phyloP scores from a whole-genome alignment of 192 early-diverging fungal species.

The Mortierella hygrophila region DNA sequence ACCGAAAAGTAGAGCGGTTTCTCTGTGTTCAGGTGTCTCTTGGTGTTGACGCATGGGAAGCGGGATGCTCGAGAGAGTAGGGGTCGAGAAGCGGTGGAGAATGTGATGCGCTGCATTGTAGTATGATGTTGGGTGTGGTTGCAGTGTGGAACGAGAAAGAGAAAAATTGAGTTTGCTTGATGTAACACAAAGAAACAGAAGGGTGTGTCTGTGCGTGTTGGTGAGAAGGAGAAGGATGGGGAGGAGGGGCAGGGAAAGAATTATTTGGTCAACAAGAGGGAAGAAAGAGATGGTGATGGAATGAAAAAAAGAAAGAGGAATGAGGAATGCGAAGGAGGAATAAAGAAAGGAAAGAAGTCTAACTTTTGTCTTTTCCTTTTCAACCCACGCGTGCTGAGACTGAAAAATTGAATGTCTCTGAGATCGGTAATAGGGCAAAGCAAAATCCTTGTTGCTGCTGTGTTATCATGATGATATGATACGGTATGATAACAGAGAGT shows the following conservation, averaged over 20 bases:
- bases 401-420: not conserved
- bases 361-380: not conserved
- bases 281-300: not conserved
- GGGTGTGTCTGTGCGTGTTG: not conserved
- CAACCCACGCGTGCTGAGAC: not conserved
- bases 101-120: slow-evolving; percentile 21
- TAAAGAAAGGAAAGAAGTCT: not conserved
- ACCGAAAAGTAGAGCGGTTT: slow-evolving; percentile 21
- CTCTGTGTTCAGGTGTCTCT: slow-evolving; percentile 20
- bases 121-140: not conserved
- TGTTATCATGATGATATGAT: slow-evolving; percentile 1
- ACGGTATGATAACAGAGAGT: not conserved
- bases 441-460: not conserved
- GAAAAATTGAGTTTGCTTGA: slow-evolving; percentile 6
- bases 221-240: not conserved
- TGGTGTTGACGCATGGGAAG: not conserved
- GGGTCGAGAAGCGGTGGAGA: not conserved
- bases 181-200: not conserved
- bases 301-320: not conserved
- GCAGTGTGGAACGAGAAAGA: not conserved
- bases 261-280: not conserved
- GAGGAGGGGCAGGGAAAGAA: not conserved
- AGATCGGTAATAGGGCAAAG: not conserved
- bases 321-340: not conserved
- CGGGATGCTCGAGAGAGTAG: not conserved